Conservation (phyloP, 352 stramenopile species). For the Globisporangium uncinulatum region DNA sequence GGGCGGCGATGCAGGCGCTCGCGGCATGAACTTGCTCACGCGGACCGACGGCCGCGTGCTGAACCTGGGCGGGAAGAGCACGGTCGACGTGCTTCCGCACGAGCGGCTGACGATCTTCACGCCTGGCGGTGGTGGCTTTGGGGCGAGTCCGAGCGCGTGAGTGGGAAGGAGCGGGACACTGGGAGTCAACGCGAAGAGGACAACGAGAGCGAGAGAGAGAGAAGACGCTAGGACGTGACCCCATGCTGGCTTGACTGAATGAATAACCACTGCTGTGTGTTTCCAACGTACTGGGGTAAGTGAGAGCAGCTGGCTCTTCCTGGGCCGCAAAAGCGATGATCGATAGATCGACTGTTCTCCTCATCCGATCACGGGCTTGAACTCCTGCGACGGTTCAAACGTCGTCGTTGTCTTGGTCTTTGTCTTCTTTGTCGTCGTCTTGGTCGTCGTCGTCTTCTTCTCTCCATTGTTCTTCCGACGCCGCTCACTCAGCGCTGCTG, state of each 20-base stretch:
- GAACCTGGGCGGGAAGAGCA: conserved; percentile 93
- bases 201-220: conserved; percentile 1
- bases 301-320: no score
- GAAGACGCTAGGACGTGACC: no score
- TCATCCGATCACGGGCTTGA: conserved; percentile 11
- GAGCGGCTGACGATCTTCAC: conserved; percentile 95
- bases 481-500: conserved; percentile 13
- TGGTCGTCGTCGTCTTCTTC: neutral
- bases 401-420: neutral
- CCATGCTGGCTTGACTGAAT: no score
- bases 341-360: neutral
- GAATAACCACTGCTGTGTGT: no score
- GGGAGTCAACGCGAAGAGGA: neutral
- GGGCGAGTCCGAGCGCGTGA: conserved; percentile 13
- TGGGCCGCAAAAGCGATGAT: conserved; percentile 8
- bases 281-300: no score
- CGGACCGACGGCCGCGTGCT: conserved; percentile 58
- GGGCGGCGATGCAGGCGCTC: conserved; percentile 86
- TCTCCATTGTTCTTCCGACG: conserved; percentile 14
- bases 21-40: conserved; percentile 92
- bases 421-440: neutral
- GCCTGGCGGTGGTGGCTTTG: conserved; percentile 95
- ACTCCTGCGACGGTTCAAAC: conserved; percentile 1
- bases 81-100: conserved; percentile 86
- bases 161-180: neutral